Percentiles rank a stretch among this genome's conserved stretches.
These are phyloP conservation scores for Phyllosticta citriasiana DNA, from an alignment of 2,329 filamentous ascomycete species.

Conservation along the genomic window DNA sequence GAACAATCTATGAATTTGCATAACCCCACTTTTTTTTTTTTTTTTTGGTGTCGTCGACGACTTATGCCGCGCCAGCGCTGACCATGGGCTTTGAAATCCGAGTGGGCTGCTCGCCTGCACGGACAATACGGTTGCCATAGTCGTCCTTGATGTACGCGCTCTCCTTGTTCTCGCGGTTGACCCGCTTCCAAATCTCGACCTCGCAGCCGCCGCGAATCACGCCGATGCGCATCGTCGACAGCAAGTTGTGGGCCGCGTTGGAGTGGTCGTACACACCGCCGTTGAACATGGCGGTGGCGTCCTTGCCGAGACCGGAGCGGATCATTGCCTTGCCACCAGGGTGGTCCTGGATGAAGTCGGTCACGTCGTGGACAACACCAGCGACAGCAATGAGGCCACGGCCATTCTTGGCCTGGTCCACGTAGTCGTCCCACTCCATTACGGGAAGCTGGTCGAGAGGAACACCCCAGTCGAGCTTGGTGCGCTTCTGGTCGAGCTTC, in stretches of 20 bases:
- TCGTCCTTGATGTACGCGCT: slow-evolving; percentile 71
- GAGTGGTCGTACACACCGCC: slow-evolving; percentile 34
- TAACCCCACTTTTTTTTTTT: not conserved
- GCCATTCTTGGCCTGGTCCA: slow-evolving; percentile 33
- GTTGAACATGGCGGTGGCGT: slow-evolving; percentile 36
- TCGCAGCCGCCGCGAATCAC: slow-evolving; percentile 34
- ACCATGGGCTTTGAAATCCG: slow-evolving; percentile 70
- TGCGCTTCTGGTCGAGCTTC: slow-evolving; percentile 36
- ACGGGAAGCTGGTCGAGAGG: slow-evolving; percentile 34
- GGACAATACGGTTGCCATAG: slow-evolving; percentile 69
- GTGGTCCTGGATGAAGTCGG: slow-evolving; percentile 34
- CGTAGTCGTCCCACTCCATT: slow-evolving; percentile 35
- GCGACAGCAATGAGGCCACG: slow-evolving; percentile 32
- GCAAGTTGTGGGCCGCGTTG: slow-evolving; percentile 34
- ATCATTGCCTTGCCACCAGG: slow-evolving; percentile 35
- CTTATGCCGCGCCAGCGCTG: slow-evolving; percentile 74
- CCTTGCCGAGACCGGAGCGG: slow-evolving; percentile 32
- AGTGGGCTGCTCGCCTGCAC: slow-evolving; percentile 77
- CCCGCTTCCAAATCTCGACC: slow-evolving; percentile 36
- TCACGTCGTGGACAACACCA: slow-evolving; percentile 33
- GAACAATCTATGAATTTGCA: not conserved
- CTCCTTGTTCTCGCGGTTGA: slow-evolving; percentile 51
- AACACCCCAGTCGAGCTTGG: slow-evolving; percentile 34
- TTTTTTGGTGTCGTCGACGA: not conserved
- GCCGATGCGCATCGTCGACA: slow-evolving; percentile 34